phyloP scores from a whole-genome alignment of 768 basidiomycete species.

The Coprinellus aureogranulatus region DNA sequence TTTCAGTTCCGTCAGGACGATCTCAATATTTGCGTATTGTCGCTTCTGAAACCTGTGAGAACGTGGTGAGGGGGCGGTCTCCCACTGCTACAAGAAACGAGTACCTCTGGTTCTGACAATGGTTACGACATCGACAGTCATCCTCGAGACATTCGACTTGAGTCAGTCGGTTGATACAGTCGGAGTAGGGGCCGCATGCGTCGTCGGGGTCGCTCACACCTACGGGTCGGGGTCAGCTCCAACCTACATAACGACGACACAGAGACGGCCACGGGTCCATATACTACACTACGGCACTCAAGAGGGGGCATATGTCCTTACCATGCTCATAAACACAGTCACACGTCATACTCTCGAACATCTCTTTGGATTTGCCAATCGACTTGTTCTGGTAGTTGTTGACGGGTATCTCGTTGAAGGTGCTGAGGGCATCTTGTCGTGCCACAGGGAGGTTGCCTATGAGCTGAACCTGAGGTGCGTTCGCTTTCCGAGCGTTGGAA shows the following conservation, averaged over 20 bases:
- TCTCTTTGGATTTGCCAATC: conserved; percentile 84
- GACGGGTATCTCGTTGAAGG: conserved; percentile 68
- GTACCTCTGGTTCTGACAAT: conserved; percentile 94
- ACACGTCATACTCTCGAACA: conserved; percentile 91
- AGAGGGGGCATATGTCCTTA: conserved; percentile 45
- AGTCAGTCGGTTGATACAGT: conserved; percentile 96
- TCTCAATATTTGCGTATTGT: conserved; percentile 82
- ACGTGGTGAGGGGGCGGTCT: conserved; percentile 6
- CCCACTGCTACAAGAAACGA: conserved; percentile 18
- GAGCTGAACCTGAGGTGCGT: conserved; percentile 54
- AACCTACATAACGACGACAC: background rate
- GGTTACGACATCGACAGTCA: conserved; percentile 78
- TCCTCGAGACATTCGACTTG: conserved; percentile 93
- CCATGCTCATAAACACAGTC: conserved; percentile 85
- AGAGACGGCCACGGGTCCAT: conserved; percentile 2
- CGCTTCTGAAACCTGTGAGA: conserved; percentile 75
- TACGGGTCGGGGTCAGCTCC: conserved; percentile 26
- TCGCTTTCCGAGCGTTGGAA: conserved; percentile 18
- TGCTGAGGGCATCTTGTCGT: conserved; percentile 64
- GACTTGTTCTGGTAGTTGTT: conserved; percentile 88
- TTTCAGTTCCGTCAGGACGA: conserved; percentile 93
- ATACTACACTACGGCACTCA: background rate
- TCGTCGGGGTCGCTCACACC: conserved; percentile 56
- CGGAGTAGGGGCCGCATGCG: conserved; percentile 84
- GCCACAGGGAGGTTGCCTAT: conserved; percentile 80